A percentile compares a stretch with the other conserved stretches of the same genome.
phyloP scores from a whole-genome alignment of 1,284 basidiomycete species.

The Cutaneotrichosporon arboriforme region DNA sequence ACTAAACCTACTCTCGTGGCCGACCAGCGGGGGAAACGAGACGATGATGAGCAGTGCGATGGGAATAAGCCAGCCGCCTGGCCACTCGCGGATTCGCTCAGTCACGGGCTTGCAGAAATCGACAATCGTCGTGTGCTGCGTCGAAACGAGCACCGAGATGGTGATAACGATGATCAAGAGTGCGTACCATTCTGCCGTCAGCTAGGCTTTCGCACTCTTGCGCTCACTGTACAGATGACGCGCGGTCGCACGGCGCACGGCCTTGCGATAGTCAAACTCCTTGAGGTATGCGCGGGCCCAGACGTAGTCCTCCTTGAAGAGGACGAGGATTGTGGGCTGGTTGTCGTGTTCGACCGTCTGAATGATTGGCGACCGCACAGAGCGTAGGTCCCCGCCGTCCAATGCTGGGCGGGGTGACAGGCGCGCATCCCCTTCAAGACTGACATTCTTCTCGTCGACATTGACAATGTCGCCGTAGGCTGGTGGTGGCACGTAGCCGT shows the following conservation, averaged over 20 bases:
- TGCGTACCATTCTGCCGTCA: constrained; percentile 40
- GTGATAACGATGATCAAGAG: constrained; percentile 31
- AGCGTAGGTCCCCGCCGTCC: neutral
- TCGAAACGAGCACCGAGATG: constrained; percentile 32
- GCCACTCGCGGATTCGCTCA: constrained; percentile 31
- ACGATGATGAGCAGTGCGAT: constrained; percentile 31
- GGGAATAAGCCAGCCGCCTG: constrained; percentile 42
- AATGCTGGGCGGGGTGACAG: neutral
- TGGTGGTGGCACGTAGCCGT: neutral
- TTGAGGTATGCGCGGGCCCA: constrained; percentile 23
- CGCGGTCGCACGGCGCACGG: constrained; percentile 18
- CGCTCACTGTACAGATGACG: constrained; percentile 34
- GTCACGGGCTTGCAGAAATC: constrained; percentile 34
- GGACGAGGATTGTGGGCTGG: constrained; percentile 9
- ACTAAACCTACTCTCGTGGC: constrained; percentile 31
- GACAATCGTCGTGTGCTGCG: constrained; percentile 39
- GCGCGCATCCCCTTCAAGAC: neutral
- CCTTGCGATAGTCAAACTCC: constrained; percentile 27
- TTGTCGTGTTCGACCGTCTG: neutral
- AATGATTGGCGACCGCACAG: neutral
- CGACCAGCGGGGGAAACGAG: constrained; percentile 37
- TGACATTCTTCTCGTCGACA: neutral
- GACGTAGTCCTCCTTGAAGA: constrained; percentile 26
- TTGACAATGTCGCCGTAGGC: neutral
- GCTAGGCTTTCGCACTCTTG: neutral